Percentiles rank a stretch among this genome's conserved stretches.
phyloP scores from a whole-genome alignment of 805 yeast genomes.

The Brettanomyces custersianus region DNA sequence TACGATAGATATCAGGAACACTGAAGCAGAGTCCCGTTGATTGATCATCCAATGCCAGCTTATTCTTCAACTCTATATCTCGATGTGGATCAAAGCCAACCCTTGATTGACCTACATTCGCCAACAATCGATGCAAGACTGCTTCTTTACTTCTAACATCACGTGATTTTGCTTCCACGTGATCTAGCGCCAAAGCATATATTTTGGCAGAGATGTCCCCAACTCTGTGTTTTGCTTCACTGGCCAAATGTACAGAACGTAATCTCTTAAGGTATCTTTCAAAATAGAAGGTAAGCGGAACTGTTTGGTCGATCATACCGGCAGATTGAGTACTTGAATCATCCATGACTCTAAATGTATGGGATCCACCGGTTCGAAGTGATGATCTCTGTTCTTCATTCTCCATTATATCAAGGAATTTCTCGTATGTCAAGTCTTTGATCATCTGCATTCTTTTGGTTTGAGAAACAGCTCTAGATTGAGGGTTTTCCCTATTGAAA shows the following conservation, averaged over 20 bases:
- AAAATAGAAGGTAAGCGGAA: conserved; percentile 53
- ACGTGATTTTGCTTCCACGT: conserved; percentile 47
- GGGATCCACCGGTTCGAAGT: not conserved
- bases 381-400: conserved; percentile 8
- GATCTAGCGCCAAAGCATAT: conserved; percentile 46
- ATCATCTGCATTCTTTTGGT: conserved; percentile 52
- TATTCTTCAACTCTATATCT: conserved; percentile 16
- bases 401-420: conserved; percentile 9
- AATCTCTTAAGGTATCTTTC: conserved; percentile 58
- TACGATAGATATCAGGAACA: conserved; percentile 33
- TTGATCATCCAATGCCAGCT: conserved; percentile 26
- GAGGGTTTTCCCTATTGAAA: conserved; percentile 18
- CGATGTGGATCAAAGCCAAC: conserved; percentile 25
- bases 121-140: conserved; percentile 18
- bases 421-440: conserved; percentile 40
- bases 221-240: conserved; percentile 54
- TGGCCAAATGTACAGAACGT: conserved; percentile 55
- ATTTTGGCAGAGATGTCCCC: conserved; percentile 63
- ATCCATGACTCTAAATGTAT: conserved; percentile 5
- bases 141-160: conserved; percentile 12
- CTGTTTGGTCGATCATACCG: conserved; percentile 36
- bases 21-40: conserved; percentile 29
- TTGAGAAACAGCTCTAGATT: conserved; percentile 34
- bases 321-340: conserved; percentile 7
- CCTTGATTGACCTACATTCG: conserved; percentile 24